Evolutionary conservation across 768 basidiomycete species (phyloP), one percentile per base, ranked within the genome.

Genomic region (Leucosporidium scottii): DNA sequence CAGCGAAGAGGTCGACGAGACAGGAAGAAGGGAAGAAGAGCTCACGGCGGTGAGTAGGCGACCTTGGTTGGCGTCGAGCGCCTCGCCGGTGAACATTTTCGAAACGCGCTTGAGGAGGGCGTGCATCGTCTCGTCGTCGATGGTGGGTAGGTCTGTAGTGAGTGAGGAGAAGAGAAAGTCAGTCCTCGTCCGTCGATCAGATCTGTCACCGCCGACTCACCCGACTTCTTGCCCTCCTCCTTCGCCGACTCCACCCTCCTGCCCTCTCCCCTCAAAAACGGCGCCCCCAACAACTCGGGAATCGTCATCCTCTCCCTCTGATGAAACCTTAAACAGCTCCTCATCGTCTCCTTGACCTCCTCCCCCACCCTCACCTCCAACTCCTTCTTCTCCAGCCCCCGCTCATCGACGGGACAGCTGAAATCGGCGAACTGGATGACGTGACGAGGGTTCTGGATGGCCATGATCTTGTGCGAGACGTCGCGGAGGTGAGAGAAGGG

Each of bases 391-490:
- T 83, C 84, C 78, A 84, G 64, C 73, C 76, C 62, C 61, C 74
- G 31, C 13, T 83, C 81, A 18, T 83, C 76, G 18, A 79, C 79
- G 6, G 87, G 88, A 7, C 81, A 78, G 4, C 88, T 82, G 70
- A 84, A 83, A 53, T 56, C 85, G 1, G 91, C 89, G 76, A 87
- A 98, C n/a, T 87, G 84, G 74, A 99, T 96, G 28, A 82, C 78
- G 73, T 92, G 83, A 1, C 81, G 79, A 17, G 84, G 79, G 78
- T 93, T 88, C 15, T 91, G 90, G 73, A 99, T 99, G 12, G 89
- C 89, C 72, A 87, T 87, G 89, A 97, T 93, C 81, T 96, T 97
- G 74, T 90, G 87, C 59, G 85, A 85, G 48, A 93, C 83, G 7
- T 76, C 75, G 44, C 85, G 84, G 25, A 94, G 83, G 70, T 89